Evolutionary conservation across 352 stramenopile genomes (phyloP).

Genomic region (Phytophthora nicotianae): DNA sequence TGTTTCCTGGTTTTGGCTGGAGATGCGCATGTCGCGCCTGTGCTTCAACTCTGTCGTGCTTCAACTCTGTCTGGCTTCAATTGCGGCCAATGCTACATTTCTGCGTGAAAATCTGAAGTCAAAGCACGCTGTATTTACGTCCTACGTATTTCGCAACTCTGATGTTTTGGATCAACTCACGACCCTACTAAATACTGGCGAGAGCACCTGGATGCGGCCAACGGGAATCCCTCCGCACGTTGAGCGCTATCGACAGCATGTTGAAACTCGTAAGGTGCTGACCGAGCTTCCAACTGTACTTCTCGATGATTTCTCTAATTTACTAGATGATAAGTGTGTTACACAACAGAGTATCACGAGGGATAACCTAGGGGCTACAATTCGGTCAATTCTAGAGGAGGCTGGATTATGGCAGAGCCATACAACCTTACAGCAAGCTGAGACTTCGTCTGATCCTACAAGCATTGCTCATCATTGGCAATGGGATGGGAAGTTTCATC

Average conservation of each 20-base stretch:
- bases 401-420: slow-evolving; percentile 8
- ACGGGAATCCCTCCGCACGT: background rate
- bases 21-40: background rate
- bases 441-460: too few species aligned
- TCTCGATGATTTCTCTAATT: background rate
- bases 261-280: background rate
- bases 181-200: too few species aligned
- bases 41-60: too few species aligned
- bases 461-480: background rate
- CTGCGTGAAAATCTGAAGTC: background rate
- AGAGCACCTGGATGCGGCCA: background rate
- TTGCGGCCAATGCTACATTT: slow-evolving; percentile 7
- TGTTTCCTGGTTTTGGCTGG: slow-evolving; percentile 6
- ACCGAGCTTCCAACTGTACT: slow-evolving; percentile 1
- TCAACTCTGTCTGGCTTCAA: slow-evolving; percentile 18
- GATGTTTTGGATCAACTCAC: background rate
- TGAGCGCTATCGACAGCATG: too few species aligned
- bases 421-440: background rate
- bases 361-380: background rate
- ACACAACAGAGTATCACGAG: background rate
- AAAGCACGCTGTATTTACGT: background rate
- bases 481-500: background rate
- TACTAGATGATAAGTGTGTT: slow-evolving; percentile 12
- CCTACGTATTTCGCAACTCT: background rate
- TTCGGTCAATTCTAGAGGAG: background rate